Evolutionary conservation across 192 early-diverging fungal genomes (phyloP), one percentile per base, ranked within the genome.

Genomic region (Piromyces sp.): DNA sequence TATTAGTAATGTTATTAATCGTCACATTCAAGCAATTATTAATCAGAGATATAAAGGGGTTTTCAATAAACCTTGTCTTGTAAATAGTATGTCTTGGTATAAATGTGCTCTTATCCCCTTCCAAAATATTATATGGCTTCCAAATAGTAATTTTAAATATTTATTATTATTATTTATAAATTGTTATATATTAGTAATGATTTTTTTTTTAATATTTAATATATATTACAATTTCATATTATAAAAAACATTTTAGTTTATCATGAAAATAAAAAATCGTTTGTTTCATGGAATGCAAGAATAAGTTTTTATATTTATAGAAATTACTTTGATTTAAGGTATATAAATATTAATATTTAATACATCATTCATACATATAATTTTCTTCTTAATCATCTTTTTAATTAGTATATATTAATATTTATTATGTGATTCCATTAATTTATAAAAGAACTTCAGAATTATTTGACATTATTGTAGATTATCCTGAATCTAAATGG

Each of bases 401-500:
- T n/a, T n/a, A n/a, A n/a, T n/a, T n/a, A n/a, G n/a, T n/a, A n/a
- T n/a, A n/a, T n/a, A n/a, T n/a, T n/a, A n/a, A n/a, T n/a, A n/a
- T n/a, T n/a, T n/a, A n/a, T n/a, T n/a, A n/a, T n/a, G n/a, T n/a
- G n/a, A n/a, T n/a, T n/a, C n/a, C n/a, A n/a, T n/a, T n/a, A n/a
- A n/a, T n/a, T n/a, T n/a, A n/a, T n/a, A 33, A n/a, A 22, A 68
- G 51, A 68, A 68, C 26, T 28, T 68, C 51, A 9, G 91, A 93
- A 85, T 86, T 94, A 37, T 94, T 94, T 80, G 85, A 91, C 78
- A 93, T 94, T 26, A 93, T 94, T 79, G 87, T 94, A 26, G 94
- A 92, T 30, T 93, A 87, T 79, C 94, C 94, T 1, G 88, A 88
- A 28, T 93, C 94, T 1, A 80, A 83, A 17, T 86, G 87, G 9